Base-by-base conservation (phyloP, 495 filamentous ascomycete genomes). In the Baudoinia panamericana region DNA sequence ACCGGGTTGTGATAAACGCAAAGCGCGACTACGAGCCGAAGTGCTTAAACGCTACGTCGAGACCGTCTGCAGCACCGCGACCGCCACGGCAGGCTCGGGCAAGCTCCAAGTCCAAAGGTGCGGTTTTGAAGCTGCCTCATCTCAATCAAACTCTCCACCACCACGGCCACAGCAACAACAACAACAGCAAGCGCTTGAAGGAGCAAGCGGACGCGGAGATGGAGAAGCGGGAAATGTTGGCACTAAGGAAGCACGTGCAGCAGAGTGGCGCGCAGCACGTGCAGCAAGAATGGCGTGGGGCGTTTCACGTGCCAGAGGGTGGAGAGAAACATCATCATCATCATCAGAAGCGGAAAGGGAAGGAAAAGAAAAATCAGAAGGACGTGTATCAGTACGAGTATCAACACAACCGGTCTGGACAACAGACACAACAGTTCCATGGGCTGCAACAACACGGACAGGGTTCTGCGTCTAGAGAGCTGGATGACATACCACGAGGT, bases 61-160 rank as follows among this genome's bases (percentile, higher is more conserved):
- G 43, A 50, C 46, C 16, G 53, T 68, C 46, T 64, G 58, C 56
- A 36, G 50, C 22, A 44, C 44, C 31, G 30, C 46, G 46, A 39
- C 46, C 4, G 29, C 48, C 36, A 49, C 46, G 51, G 49, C 51
- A 45, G 28, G 44, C 47, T 9, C 32, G 30, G 59, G 52, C 53
- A 34, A 43, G 56, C 4, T 46, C 30, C 50, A 60, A 43, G 58
- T 60, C 62, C 56, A 66, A 62, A 54, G 58, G 64, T 62, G 55
- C 52, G 51, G 52, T 52, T 70, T 69, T 68, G 66, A 67, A 69
- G 18, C 58, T 45, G 36, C 31, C 61, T 33, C 60, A 69, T 60
- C 46, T 64, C 57, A 60, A 67, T 43, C 57, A 56, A 39, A 48
- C 58, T 23, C 37, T 41, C 24, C 24, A 38, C 30, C 31, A 42